Base-by-base conservation (phyloP, 805 yeast genomes). In the Candida methanosorbosa region DNA sequence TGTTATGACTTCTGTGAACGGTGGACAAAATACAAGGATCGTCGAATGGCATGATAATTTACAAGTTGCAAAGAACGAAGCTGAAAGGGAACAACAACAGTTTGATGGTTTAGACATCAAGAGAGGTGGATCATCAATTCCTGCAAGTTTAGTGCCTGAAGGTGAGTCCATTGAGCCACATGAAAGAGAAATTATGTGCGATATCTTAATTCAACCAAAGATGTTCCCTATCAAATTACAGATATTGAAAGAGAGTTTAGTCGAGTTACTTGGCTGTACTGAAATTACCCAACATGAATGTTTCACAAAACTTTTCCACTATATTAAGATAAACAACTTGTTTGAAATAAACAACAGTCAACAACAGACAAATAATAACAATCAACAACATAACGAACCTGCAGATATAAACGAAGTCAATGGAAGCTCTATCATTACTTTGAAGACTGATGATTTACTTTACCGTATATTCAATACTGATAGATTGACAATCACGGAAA, bases 51-150 rank as follows among this genome's bases (percentile, higher is more conserved):
- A 87, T 56, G 88, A 81, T 44, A 81, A 78, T 38, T 43, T 57
- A 11, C 56, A 53, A 23, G 42, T 49, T 15, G 40, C 42, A 18
- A 35, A 46, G 36, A 45, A 53, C 32, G 56, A 56, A 29, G 33
- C 43, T 11, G 57, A 59, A 42, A 48, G 57, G 33, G 45, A 48
- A 38, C 44, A 52, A 32, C 59, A 54, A 38, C 64, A 77, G 35
- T 90, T 90, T 54, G 97, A 92, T 56, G 97, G 94, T 1, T 60
- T 92, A 37, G 97, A 88, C 52, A 73, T 92, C 37, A 81, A 81
- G 49, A 75, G 98, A 48, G 63, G 70, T 14, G 97, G 97, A 3
- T 45, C 56, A 5, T 56, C 61, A 16, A 42, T 58, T 24, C 56
- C 57, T 5, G 24, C 36, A 6, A 31, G 35, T 21, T 51, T 45